Base-by-base conservation (phyloP, 2,329 filamentous ascomycete species). In the Teratosphaeria epicoccoides region DNA sequence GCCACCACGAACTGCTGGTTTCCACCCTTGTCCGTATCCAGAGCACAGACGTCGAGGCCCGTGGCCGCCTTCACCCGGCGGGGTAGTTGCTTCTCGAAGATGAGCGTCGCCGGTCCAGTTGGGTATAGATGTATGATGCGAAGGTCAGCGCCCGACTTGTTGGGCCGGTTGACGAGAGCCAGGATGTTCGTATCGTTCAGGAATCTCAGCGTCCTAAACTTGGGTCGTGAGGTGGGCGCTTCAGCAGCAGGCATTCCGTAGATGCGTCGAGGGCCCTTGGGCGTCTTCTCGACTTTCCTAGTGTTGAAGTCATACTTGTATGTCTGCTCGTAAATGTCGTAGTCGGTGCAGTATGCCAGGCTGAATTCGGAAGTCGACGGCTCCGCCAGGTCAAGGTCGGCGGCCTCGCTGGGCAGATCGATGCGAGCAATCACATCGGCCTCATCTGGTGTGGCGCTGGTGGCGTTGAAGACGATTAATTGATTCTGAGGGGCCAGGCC, bases 1-100 rank as follows among this genome's bases (percentile, higher is more conserved):
- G 89, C 90, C 58, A 95, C 77, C 46, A 85, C 79, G 57, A 88
- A 85, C 69, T 96, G 88, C 46, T 83, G 80, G 53, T 85, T 82
- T 49, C 79, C 80, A 49, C 81, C 72, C 1, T 76, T 70, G 17
- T 77, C 73, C 0, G 77, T 70, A 10, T 78, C 71, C 4, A 96
- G 76, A 52, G 84, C 81, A 54, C 82, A 82, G 47, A 91, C 81
- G 48, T 93, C 87, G 48, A 97, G 75, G 9, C 85, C 85, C 0
- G 87, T 85, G 3, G 87, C 86, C 51, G 87, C 84, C 52, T 83
- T 84, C 55, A 93, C 80, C 50, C 76, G 76, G 50, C 75, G 78
- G 14, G 87, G 82, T 28, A 95, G 76, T 50, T 74, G 77, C 58
- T 79, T 78, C 43, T 76, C 72, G 24, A 75, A 65, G 22, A 76